Evolutionary conservation across 129 eudicot genomes (phyloP).

Genomic region (Sambucus nigra): DNA sequence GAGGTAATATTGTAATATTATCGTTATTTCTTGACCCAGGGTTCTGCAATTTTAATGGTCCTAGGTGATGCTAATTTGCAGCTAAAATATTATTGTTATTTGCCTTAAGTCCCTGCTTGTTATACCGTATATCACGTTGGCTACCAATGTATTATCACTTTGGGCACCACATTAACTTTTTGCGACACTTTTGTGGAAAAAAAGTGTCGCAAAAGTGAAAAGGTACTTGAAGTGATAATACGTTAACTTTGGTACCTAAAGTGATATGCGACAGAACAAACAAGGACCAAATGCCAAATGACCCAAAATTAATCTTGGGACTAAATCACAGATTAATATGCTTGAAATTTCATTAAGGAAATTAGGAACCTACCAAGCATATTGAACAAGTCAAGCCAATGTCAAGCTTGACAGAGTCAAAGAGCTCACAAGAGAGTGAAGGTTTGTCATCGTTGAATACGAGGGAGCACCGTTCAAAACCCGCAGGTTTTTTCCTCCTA

Average conservation of each 20-base stretch:
- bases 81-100: no score
- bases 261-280: no score
- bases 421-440: constrained; percentile 70
- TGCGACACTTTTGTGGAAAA: no score
- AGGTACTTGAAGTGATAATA: no score
- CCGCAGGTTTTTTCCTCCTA: constrained; percentile 26
- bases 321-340: constrained; percentile 1
- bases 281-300: no score
- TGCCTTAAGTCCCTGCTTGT: no score
- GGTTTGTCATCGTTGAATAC: constrained; percentile 55
- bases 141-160: no score
- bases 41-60: constrained; percentile 1
- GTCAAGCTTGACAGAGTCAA: constrained; percentile 73
- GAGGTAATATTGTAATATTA: neutral
- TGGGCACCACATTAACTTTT: no score
- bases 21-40: neutral
- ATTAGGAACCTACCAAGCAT: constrained; percentile 59
- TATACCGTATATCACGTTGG: no score
- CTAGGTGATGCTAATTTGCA: neutral
- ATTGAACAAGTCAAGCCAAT: constrained; percentile 89
- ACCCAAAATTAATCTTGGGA: neutral
- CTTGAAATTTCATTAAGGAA: neutral
- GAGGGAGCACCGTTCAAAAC: constrained; percentile 59
- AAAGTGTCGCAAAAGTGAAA: no score
- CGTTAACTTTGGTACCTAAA: no score